Evolutionary conservation across 495 filamentous ascomycete species (phyloP).

Genomic region (Talaromyces liani): DNA sequence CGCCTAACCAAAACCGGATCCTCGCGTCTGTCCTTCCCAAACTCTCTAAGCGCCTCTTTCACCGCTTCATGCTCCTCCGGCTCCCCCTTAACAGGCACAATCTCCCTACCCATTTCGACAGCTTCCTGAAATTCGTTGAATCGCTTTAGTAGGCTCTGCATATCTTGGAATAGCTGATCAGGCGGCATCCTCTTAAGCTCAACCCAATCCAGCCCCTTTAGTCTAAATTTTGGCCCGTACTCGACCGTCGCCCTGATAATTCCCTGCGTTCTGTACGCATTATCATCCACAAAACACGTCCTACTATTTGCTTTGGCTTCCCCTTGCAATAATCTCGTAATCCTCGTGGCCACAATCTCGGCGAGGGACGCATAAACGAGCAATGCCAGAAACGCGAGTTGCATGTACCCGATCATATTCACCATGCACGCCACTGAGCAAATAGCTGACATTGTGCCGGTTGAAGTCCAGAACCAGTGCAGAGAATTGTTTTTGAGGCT

Average conservation of each 20-base stretch:
- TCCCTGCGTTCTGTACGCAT: slow-evolving; percentile 17
- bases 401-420: slow-evolving; percentile 21
- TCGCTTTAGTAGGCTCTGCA: slow-evolving; percentile 15
- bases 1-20: background rate
- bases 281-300: slow-evolving; percentile 7
- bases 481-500: slow-evolving; percentile 8
- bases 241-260: slow-evolving; percentile 19
- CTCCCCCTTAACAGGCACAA: background rate
- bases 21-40: background rate
- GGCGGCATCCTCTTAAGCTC: slow-evolving; percentile 16
- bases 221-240: slow-evolving; percentile 11
- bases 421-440: slow-evolving; percentile 26
- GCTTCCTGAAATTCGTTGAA: slow-evolving; percentile 8
- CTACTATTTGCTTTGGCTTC: slow-evolving; percentile 12
- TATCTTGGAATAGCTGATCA: slow-evolving; percentile 15
- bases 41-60: background rate
- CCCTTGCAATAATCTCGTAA: slow-evolving; percentile 17
- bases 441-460: slow-evolving; percentile 19
- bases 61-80: background rate
- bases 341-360: slow-evolving; percentile 19
- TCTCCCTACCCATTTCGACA: background rate
- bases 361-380: slow-evolving; percentile 20
- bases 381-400: slow-evolving; percentile 20
- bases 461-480: slow-evolving; percentile 19
- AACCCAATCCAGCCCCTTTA: slow-evolving; percentile 20